phyloP scores from a whole-genome alignment of 306 rosid species.

The Gillenia trifoliata region DNA sequence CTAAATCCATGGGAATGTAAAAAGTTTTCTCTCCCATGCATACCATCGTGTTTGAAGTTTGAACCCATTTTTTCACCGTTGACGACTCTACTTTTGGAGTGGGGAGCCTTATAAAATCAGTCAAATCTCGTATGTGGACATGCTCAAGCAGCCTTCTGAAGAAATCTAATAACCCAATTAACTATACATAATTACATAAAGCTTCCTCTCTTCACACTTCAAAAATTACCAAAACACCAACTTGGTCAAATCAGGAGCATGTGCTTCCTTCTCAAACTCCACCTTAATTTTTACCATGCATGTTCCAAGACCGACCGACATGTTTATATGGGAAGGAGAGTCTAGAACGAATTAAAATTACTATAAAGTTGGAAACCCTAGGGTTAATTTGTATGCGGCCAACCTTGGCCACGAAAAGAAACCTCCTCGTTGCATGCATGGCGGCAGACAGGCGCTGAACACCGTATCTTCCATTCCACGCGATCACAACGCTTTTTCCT shows the following conservation, averaged over 20 bases:
- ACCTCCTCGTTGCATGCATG: constrained; percentile 47
- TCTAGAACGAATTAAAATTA: background rate
- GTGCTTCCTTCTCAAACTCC: background rate
- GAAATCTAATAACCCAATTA: background rate
- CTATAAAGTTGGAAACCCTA: background rate
- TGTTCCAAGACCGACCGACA: background rate
- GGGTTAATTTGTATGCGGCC: background rate
- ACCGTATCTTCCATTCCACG: constrained; percentile 56
- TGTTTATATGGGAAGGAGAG: background rate
- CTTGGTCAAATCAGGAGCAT: background rate
- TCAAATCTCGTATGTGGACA: background rate
- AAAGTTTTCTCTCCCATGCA: background rate
- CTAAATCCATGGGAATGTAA: background rate
- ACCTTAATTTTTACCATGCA: background rate
- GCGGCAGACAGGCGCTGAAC: constrained; percentile 68
- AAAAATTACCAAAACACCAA: background rate
- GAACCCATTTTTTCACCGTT: background rate
- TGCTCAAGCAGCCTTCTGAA: background rate
- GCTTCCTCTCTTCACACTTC: background rate
- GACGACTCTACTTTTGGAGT: background rate
- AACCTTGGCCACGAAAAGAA: constrained; percentile 7
- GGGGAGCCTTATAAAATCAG: background rate
- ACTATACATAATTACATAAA: background rate
- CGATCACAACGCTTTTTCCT: constrained; percentile 30
- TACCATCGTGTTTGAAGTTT: background rate